A percentile compares a stretch with the other conserved stretches of the same genome.
Evolutionary conservation across 1,284 basidiomycete species (phyloP).

Genomic region (Austroboletus niveus): DNA sequence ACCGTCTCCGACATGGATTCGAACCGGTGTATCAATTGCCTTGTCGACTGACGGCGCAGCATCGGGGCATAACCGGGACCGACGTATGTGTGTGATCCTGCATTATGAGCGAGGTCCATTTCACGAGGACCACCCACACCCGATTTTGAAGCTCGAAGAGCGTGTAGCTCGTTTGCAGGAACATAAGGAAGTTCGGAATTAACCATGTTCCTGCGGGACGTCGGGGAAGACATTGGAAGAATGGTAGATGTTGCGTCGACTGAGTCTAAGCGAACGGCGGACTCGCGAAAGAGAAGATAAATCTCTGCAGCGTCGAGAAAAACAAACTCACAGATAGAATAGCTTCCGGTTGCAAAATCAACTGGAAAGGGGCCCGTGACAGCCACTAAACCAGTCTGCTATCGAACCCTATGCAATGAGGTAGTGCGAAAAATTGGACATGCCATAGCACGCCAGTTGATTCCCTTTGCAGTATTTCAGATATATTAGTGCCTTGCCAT

Average conservation of each 20-base stretch:
- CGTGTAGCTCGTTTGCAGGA: not conserved
- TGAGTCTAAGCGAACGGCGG: conserved; percentile 12
- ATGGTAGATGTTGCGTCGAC: conserved; percentile 14
- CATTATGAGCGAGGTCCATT: conserved; percentile 9
- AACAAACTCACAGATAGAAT: conserved; percentile 3
- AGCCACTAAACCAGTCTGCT: conserved; percentile 5
- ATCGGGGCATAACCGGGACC: conserved; percentile 1
- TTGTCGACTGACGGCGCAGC: conserved; percentile 34
- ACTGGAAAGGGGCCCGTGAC: no score
- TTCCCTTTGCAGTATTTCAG: not conserved
- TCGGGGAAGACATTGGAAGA: conserved; percentile 14
- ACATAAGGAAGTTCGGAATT: not conserved
- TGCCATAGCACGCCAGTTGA: no score
- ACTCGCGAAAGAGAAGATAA: not conserved
- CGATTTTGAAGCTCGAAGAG: conserved; percentile 13
- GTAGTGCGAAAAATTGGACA: no score
- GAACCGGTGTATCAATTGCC: conserved; percentile 42
- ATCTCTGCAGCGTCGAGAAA: not conserved
- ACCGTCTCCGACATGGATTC: conserved; percentile 35
- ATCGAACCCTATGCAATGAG: conserved; percentile 4
- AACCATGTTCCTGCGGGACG: conserved; percentile 6
- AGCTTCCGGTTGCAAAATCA: conserved; percentile 2
- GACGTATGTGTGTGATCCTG: not conserved
- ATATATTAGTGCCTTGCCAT: conserved; percentile 24
- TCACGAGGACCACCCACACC: conserved; percentile 26